Evolutionary conservation across 1,139 yeast species (phyloP), one percentile per base, ranked within the genome.

Genomic region (Sugiyamaella japonica): DNA sequence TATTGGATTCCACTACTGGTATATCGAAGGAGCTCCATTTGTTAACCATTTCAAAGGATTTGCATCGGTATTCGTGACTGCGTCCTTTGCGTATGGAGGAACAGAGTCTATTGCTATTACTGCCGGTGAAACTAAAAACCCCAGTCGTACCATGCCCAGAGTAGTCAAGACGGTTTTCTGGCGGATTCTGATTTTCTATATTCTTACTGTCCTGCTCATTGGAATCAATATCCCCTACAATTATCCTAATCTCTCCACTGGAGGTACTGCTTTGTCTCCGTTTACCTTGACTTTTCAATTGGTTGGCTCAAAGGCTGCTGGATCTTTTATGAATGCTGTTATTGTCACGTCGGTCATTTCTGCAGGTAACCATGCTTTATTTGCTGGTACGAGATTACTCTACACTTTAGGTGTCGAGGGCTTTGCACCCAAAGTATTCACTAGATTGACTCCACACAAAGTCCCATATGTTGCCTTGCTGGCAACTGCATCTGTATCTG

Each of bases 61-160:
- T 50, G 76, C 79, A 41, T 69, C 78, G 1, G 79, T 77, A 6
- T 77, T 79, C 65, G 77, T 83, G 39, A 79, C 86, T 17, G 86
- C 89, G 1, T 76, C 85, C 28, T 84, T 82, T 68, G 85, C 88
- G 6, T 83, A 78, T 63, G 88, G 88, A 60, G 89, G 89, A 46
- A 78, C 84, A 2, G 89, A 84, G 66, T 74, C 82, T 7, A 78
- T 84, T 51, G 80, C 85, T 16, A 74, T 84, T 59, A 82, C 89
- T 3, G 85, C 86, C 7, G 89, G 86, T 31, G 88, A 84, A 68
- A 79, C 84, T 37, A 74, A 75, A 58, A 81, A 82, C 63, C 89
- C 89, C 1, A 68, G 75, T 1, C 74, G 78, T 59, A 76, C 78
- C 36, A 81, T 84, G 62, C 86, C 85, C 25, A 77, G 76, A 58